A percentile compares a stretch with the other conserved stretches of the same genome.
These are phyloP conservation scores for Geotrichum ghanense DNA, from an alignment of 805 yeast species.

Conservation along the genomic window DNA sequence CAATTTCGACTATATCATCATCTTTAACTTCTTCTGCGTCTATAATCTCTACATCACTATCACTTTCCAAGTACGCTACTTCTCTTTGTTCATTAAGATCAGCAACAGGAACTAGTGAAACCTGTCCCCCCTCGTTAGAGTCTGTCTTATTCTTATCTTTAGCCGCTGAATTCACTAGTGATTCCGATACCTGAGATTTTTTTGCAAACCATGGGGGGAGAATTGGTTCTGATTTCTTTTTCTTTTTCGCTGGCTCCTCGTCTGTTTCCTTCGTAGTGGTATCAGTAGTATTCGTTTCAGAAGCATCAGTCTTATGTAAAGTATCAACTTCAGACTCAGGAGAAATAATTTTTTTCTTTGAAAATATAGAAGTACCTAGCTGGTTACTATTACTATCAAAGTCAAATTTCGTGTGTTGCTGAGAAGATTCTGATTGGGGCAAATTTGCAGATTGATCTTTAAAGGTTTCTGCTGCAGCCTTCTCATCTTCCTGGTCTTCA, in stretches of 20 bases:
- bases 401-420: too few relatives aligned
- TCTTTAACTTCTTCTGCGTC: conserved; percentile 21
- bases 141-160: neutral
- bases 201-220: neutral
- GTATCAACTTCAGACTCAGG: too few relatives aligned
- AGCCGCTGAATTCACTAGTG: neutral
- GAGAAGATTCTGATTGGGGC: too few relatives aligned
- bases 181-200: neutral
- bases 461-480: too few relatives aligned
- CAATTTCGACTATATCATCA: conserved; percentile 5
- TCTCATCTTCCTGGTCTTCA: neutral
- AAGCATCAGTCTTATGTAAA: neutral
- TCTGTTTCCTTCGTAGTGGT: too few relatives aligned
- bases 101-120: conserved; percentile 24
- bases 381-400: neutral
- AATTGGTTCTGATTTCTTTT: neutral
- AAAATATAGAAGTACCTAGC: neutral
- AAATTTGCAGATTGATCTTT: too few relatives aligned
- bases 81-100: conserved; percentile 32
- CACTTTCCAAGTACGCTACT: conserved; percentile 1
- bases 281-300: neutral
- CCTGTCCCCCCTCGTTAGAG: neutral
- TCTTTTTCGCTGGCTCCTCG: neutral
- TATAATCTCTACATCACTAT: conserved; percentile 3
- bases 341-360: neutral